Conservation (phyloP, 768 basidiomycete genomes). For the Podaxis sp. region DNA sequence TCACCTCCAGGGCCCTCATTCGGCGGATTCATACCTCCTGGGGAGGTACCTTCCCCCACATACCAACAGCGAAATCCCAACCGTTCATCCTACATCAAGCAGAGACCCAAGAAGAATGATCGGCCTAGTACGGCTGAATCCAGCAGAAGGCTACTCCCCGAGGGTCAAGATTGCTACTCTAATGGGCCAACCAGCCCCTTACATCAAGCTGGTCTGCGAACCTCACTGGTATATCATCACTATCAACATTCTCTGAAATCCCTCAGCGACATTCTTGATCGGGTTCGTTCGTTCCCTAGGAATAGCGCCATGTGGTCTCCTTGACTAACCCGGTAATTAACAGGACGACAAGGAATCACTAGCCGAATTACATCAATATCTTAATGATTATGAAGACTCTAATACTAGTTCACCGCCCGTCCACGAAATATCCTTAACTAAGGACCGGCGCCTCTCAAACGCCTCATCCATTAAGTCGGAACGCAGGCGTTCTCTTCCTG, state of each 20-base stretch:
- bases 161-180: constrained; percentile 18
- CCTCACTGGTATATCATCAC: constrained; percentile 65
- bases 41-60: constrained; percentile 19
- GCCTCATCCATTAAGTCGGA: constrained; percentile 51
- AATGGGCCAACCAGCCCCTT: constrained; percentile 16
- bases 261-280: constrained; percentile 76
- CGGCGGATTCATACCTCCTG: constrained; percentile 20
- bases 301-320: constrained; percentile 5
- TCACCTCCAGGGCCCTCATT: constrained; percentile 19
- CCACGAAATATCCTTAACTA: constrained; percentile 13
- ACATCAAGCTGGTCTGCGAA: constrained; percentile 19
- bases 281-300: constrained; percentile 46
- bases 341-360: constrained; percentile 79
- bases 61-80: constrained; percentile 43
- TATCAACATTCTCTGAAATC: constrained; percentile 82
- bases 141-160: constrained; percentile 46
- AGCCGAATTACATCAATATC: constrained; percentile 70
- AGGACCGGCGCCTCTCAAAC: constrained; percentile 32
- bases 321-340: constrained; percentile 15
- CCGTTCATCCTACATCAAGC: constrained; percentile 47
- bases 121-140: constrained; percentile 72
- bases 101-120: constrained; percentile 39
- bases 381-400: constrained; percentile 37
- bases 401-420: constrained; percentile 7
- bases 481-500: constrained; percentile 70